These are phyloP conservation scores for Rhizopus arrhizus DNA, from an alignment of 371 early-diverging fungal species.

Conservation along the genomic window DNA sequence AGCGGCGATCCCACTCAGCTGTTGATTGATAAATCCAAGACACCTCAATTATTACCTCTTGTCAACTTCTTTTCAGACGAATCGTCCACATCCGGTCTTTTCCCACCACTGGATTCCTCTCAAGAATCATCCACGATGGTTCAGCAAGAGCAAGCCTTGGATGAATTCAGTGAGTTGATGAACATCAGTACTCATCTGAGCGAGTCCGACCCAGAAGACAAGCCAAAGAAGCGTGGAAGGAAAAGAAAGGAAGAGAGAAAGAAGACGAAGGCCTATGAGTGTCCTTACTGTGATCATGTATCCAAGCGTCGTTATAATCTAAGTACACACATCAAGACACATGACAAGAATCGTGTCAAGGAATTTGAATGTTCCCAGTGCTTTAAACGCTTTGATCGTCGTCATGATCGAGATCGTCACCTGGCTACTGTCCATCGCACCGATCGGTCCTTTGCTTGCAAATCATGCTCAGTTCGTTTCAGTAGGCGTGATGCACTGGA, in stretches of 20 bases:
- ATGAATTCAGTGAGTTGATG: not conserved
- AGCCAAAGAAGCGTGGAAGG: not conserved
- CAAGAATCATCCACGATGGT: not conserved
- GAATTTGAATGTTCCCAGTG: conserved; percentile 62
- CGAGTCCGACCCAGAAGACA: not conserved
- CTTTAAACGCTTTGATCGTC: conserved; percentile 59
- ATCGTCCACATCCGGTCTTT: not conserved
- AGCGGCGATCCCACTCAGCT: conserved; percentile 29
- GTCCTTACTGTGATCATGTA: conserved; percentile 52
- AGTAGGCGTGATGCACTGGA: conserved; percentile 68
- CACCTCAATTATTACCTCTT: not conserved
- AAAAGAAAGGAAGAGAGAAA: too few relatives aligned
- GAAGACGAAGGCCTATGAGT: conserved; percentile 11
- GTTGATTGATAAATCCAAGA: conserved; percentile 29
- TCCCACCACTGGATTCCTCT: not conserved
- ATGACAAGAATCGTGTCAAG: conserved; percentile 64
- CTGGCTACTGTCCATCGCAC: conserved; percentile 60
- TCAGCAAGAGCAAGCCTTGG: not conserved
- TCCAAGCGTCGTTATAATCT: conserved; percentile 75
- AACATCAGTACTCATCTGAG: not conserved
- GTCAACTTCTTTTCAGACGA: too few relatives aligned
- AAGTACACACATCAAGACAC: conserved; percentile 70
- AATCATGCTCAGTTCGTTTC: conserved; percentile 58
- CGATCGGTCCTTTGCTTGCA: conserved; percentile 56
- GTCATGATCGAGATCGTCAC: conserved; percentile 77